These are phyloP conservation scores for Colletotrichum melonis DNA, from an alignment of 2,329 filamentous ascomycete genomes.

Conservation along the genomic window DNA sequence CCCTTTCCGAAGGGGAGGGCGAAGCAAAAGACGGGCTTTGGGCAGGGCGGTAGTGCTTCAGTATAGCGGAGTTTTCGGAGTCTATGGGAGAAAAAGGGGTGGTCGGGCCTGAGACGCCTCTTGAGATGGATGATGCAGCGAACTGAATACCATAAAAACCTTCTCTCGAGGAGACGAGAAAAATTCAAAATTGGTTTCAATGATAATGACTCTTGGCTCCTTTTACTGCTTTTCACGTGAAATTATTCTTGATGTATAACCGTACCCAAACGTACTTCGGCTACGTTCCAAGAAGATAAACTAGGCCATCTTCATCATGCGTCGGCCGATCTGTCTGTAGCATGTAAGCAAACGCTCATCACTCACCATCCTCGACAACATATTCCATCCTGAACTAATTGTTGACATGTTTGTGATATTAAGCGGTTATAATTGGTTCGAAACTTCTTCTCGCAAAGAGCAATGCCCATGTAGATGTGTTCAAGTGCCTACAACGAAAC, in stretches of 20 bases:
- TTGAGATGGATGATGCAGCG: slow-evolving; percentile 28
- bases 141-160: slow-evolving; percentile 23
- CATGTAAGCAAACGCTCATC: too few species aligned
- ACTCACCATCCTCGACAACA: neutral
- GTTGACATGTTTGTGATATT: neutral
- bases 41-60: slow-evolving; percentile 25
- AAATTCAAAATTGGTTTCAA: neutral
- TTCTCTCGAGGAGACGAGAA: neutral
- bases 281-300: too few species aligned
- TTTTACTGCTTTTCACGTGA: neutral
- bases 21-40: slow-evolving; percentile 12
- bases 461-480: neutral
- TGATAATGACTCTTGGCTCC: neutral
- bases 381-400: neutral
- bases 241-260: neutral
- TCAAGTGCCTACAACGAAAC: neutral
- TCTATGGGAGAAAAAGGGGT: neutral
- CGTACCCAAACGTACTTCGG: too few species aligned
- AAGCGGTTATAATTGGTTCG: neutral
- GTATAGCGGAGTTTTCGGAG: slow-evolving; percentile 34
- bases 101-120: slow-evolving; percentile 1
- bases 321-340: too few species aligned
- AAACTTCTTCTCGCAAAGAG: neutral
- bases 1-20: slow-evolving; percentile 3
- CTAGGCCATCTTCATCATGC: too few species aligned